phyloP scores from a whole-genome alignment of 108 stramenopile genomes.

The Cyclotella baltica region DNA sequence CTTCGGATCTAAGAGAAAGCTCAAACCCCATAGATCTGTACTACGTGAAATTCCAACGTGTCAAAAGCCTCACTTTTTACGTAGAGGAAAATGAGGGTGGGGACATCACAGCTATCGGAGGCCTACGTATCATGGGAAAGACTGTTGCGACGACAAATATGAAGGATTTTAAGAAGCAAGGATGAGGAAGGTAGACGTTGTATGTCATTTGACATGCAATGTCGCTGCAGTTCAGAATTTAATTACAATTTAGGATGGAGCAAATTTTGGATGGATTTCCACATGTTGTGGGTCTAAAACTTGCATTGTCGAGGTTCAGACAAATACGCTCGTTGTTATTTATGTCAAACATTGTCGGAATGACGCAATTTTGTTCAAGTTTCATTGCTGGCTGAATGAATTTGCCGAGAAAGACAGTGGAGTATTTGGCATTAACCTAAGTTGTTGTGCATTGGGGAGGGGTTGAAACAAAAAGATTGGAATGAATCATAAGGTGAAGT shows the following conservation, averaged over 20 bases:
- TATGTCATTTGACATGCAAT: conserved; percentile 15
- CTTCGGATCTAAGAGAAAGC: conserved; percentile 72
- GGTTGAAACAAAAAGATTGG: neutral
- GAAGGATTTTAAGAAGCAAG: conserved; percentile 86
- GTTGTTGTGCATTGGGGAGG: conserved; percentile 2
- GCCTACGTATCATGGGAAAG: conserved; percentile 71
- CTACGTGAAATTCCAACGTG: conserved; percentile 88
- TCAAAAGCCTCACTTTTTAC: conserved; percentile 80
- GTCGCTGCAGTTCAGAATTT: neutral
- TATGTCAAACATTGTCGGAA: conserved; percentile 23
- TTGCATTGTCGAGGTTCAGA: neutral
- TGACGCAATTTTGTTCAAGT: conserved; percentile 25
- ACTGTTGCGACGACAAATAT: conserved; percentile 83
- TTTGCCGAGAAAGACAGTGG: conserved; percentile 22
- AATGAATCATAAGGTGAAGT: neutral
- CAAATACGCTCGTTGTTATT: neutral
- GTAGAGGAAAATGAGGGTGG: conserved; percentile 91
- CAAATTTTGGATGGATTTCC: neutral
- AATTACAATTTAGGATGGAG: neutral
- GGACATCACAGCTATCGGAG: conserved; percentile 79
- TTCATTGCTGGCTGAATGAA: neutral
- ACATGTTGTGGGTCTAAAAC: neutral
- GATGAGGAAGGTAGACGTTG: conserved; percentile 63
- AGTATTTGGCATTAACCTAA: neutral
- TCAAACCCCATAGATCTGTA: conserved; percentile 66